A percentile compares a stretch with the other conserved stretches of the same genome.
These are phyloP conservation scores for Haplographium delicatum DNA, from an alignment of 495 filamentous ascomycete genomes.

Conservation along the genomic window DNA sequence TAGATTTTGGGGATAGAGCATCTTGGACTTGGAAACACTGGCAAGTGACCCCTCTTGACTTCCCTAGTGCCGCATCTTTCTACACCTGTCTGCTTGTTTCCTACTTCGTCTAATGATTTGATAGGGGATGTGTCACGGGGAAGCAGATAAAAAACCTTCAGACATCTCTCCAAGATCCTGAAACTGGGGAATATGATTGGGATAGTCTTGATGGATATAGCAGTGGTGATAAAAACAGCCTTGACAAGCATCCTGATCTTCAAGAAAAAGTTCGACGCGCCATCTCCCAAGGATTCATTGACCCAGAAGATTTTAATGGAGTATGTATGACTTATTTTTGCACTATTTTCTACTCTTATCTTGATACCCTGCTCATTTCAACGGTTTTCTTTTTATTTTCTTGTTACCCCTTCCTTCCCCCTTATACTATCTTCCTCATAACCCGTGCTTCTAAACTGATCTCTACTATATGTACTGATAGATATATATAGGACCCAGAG, in stretches of 20 bases:
- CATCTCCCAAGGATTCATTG: constrained; percentile 62
- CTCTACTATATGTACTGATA: not conserved
- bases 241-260: constrained; percentile 44
- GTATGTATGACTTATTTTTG: constrained; percentile 40
- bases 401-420: not conserved
- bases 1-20: constrained; percentile 43
- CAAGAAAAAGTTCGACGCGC: constrained; percentile 58
- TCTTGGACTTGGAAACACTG: constrained; percentile 63
- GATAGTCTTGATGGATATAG: constrained; percentile 59
- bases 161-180: constrained; percentile 22
- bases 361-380: too few relatives aligned
- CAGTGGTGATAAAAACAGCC: constrained; percentile 18
- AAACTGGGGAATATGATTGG: constrained; percentile 28
- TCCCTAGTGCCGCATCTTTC: not conserved
- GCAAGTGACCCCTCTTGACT: constrained; percentile 34
- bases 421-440: too few relatives aligned
- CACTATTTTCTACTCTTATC: too few relatives aligned
- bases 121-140: constrained; percentile 69
- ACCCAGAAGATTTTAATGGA: constrained; percentile 65
- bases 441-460: too few relatives aligned
- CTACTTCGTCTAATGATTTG: not conserved
- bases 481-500: constrained; percentile 45
- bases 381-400: too few relatives aligned
- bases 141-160: constrained; percentile 48
- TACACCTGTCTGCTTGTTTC: not conserved